Evolutionary conservation across 2,329 filamentous ascomycete species (phyloP).

Genomic region (Fusarium goolgardi): DNA sequence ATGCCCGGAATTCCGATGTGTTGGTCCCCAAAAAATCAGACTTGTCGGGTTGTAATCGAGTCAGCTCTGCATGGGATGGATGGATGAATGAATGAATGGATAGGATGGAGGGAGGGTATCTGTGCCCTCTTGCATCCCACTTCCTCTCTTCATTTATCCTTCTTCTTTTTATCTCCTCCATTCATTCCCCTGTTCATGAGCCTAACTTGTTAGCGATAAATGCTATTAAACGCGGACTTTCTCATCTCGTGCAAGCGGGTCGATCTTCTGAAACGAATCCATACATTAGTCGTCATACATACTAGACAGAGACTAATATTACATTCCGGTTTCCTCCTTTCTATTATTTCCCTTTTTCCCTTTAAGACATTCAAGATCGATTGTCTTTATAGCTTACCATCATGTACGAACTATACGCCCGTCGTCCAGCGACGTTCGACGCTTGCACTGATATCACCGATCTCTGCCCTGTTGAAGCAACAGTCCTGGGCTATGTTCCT

Average conservation of each 20-base stretch:
- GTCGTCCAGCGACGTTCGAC: slow-evolving; percentile 40
- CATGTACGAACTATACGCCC: slow-evolving; percentile 33
- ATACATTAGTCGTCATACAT: slow-evolving; percentile 8
- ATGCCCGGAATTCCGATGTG: slow-evolving; percentile 5
- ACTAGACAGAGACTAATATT: slow-evolving; percentile 4
- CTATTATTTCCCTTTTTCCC: background rate
- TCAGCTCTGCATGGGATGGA: slow-evolving; percentile 21
- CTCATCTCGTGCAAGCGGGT: slow-evolving; percentile 14
- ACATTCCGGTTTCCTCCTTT: background rate
- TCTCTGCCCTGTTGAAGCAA: slow-evolving; percentile 62
- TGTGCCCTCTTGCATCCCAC: background rate
- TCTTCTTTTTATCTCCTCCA: background rate
- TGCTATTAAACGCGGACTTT: background rate
- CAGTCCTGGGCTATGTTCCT: slow-evolving; percentile 67
- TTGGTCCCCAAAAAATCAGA: slow-evolving; percentile 10
- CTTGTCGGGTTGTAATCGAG: slow-evolving; percentile 8
- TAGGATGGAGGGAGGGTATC: slow-evolving; percentile 3
- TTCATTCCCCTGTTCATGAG: background rate
- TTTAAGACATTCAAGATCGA: background rate
- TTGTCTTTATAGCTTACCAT: background rate
- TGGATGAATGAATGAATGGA: background rate
- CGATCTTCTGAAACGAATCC: slow-evolving; percentile 1
- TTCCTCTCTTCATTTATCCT: background rate
- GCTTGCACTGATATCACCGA: slow-evolving; percentile 53
- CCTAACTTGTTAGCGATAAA: background rate